Percentiles rank a stretch among this genome's conserved stretches.
Evolutionary conservation across 2,329 filamentous ascomycete species (phyloP).

Genomic region (Davidsoniella virescens): DNA sequence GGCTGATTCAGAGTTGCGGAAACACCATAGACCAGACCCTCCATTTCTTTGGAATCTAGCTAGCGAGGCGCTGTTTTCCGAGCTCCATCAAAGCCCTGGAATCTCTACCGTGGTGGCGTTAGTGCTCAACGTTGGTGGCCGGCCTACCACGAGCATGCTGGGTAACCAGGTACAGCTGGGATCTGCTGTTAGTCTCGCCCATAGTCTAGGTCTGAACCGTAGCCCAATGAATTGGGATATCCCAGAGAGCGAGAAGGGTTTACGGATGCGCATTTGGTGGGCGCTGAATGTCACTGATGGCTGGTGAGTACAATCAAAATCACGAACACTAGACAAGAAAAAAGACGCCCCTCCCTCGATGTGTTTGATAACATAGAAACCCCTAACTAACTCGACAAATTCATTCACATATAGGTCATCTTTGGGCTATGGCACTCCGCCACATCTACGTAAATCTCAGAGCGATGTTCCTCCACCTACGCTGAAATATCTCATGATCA

Average conservation of each 20-base stretch:
- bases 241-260: conserved; percentile 30
- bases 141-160: conserved; percentile 43
- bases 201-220: conserved; percentile 38
- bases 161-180: conserved; percentile 37
- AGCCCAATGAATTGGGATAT: conserved; percentile 37
- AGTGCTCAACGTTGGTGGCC: conserved; percentile 41
- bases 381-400: no score
- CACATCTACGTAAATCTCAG: conserved; percentile 28
- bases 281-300: conserved; percentile 35
- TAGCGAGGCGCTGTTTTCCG: conserved; percentile 41
- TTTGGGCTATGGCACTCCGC: conserved; percentile 35
- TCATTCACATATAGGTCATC: conserved; percentile 25
- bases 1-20: conserved; percentile 26
- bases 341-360: no score
- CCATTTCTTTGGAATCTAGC: conserved; percentile 48
- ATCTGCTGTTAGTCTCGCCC: conserved; percentile 33
- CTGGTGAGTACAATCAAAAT: conserved; percentile 25
- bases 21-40: conserved; percentile 36
- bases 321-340: neutral
- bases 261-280: conserved; percentile 41
- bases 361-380: neutral
- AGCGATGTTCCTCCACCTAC: conserved; percentile 32
- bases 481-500: conserved; percentile 20
- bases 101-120: conserved; percentile 41
- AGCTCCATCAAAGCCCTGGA: conserved; percentile 41